Percentiles rank a stretch among this genome's conserved stretches.
Conservation (phyloP, 129 eudicot species). For the Saposhnikovia divaricata region DNA sequence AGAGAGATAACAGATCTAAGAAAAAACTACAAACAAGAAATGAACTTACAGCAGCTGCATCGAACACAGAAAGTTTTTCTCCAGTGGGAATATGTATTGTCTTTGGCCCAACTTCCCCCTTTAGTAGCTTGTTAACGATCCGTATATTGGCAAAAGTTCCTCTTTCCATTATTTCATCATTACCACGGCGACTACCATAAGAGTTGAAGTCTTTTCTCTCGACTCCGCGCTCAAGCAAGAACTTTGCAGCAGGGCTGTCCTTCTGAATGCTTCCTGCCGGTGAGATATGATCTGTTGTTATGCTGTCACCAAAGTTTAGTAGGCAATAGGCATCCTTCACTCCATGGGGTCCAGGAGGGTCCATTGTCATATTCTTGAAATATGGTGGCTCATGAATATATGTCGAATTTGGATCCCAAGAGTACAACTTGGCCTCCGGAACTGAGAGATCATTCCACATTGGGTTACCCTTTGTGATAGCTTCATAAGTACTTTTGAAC, state of each 20-base stretch:
- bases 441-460: constrained; percentile 83
- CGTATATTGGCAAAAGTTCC: constrained; percentile 65
- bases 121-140: constrained; percentile 49
- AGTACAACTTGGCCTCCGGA: constrained; percentile 58
- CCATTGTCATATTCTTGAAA: constrained; percentile 89
- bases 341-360: constrained; percentile 88
- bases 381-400: constrained; percentile 95
- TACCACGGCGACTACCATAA: constrained; percentile 58
- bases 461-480: constrained; percentile 85
- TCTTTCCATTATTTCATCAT: constrained; percentile 63
- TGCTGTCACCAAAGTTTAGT: constrained; percentile 86
- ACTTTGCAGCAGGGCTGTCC: constrained; percentile 94
- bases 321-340: constrained; percentile 94
- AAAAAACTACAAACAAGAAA: background rate
- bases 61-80: constrained; percentile 45
- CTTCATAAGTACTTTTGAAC: constrained; percentile 89
- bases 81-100: constrained; percentile 54
- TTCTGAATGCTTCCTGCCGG: constrained; percentile 97
- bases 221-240: constrained; percentile 60
- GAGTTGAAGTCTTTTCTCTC: constrained; percentile 56
- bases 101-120: constrained; percentile 65
- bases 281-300: constrained; percentile 91
- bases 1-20: background rate
- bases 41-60: constrained; percentile 43
- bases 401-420: constrained; percentile 80